Base-by-base conservation (phyloP, 2,329 filamentous ascomycete genomes). In the Chaetomium sp. region DNA sequence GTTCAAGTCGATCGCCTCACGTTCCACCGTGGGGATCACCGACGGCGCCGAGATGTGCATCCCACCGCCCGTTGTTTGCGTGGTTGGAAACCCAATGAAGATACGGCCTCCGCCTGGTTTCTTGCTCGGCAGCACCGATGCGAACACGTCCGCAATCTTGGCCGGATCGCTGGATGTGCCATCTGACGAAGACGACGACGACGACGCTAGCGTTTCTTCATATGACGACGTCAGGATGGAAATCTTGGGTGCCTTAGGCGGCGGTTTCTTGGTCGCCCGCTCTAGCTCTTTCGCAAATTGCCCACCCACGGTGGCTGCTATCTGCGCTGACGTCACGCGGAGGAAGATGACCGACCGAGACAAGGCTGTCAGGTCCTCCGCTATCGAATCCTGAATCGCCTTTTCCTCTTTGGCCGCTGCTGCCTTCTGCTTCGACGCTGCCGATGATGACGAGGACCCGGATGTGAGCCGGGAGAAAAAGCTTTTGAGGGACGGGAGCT, bases 41-140 rank as follows among this genome's bases (percentile, higher is more conserved):
- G 92, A 96, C 1, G 91, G 94, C 0, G 94, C 94, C 10, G 92
- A 97, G 35, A 99, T 88, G 70, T 99, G 94, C 68, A 95, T 88
- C 12, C 92, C 88, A 34, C 92, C 85, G 53, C 92, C 94, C 0
- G 95, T 99, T 0, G 94, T 99, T 73, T 99, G 94, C 63, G 92
- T 91, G 1, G 94, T 99, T 3, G 94, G 92, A 67, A 99, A 99
- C 0, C 94, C 94, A 66, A 99, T 99, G 66, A 97, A 99, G 53
- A 99, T 88, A 52, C 89, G 86, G 6, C 94, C 19, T 3, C 19
- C 94, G 7, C 83, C 82, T 0, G 81, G 81, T 64, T 89, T 88
- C 69, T 91, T 95, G 55, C 82, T 90, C 2, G 94, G 94, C 5
- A 97, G 73, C 1, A 99, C 91, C 1, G 91, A 94, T 1, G 88